Base-by-base conservation (phyloP, 1,139 yeast genomes). In the Martiniozyma asiatica region DNA sequence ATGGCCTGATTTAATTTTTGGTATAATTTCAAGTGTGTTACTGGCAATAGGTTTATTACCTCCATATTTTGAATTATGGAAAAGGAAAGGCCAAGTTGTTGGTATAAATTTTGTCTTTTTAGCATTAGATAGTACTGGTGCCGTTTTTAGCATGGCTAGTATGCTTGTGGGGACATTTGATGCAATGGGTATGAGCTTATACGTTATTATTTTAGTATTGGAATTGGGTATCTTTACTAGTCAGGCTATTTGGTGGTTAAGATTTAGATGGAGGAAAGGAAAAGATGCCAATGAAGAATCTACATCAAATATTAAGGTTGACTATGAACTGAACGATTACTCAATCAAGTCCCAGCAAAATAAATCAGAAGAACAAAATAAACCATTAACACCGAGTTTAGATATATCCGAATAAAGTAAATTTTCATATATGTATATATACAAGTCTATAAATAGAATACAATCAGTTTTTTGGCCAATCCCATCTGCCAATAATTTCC, bases 91-190 rank as follows among this genome's bases (percentile, higher is more conserved):
- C 0, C 44, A 73, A 22, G 76, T 70, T 2, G 60, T 70, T 10
- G 77, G 77, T 0, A 66, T 70, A 39, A 69, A 70, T 43, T 70
- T 70, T 38, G 36, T 66, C 4, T 70, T 70, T 34, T 52, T 70
- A 28, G 41, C 49, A 6, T 47, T 68, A 61, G 77, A 70, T 43
- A 58, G 70, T 2, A 36, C 57, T 22, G 77, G 77, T 2, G 76
- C 75, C 0, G 41, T 68, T 5, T 61, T 69, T 29, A 68, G 74
- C 1, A 55, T 68, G 57, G 51, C 64, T 24, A 63, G 72, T 48
- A 51, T 68, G 14, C 44, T 63, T 5, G 63, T 68, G n/a, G 75
- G 73, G 1, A 32, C 31, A 8, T 45, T 68, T 48, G 75, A 69
- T 43, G 42, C 62, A 12, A 57, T 70, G 67, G 70, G 75, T 40